These are phyloP conservation scores for Yamadazyma mexicana DNA, from an alignment of 1,139 yeast species.

Conservation along the genomic window DNA sequence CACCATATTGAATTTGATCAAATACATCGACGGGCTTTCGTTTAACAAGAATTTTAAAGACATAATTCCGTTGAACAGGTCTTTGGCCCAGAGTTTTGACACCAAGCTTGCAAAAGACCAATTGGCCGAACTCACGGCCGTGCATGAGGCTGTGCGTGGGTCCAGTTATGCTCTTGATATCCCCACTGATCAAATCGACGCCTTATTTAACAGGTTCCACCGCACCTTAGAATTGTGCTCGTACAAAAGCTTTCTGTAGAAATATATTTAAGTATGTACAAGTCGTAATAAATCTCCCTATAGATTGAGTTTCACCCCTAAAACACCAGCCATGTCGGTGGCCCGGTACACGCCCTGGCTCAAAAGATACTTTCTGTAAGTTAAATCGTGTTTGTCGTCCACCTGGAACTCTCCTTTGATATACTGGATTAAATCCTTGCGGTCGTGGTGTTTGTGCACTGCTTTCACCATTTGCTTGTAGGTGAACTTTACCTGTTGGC, in stretches of 20 bases:
- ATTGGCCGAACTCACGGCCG: conserved; percentile 15
- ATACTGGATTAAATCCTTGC: conserved; percentile 31
- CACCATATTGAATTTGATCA: conserved; percentile 27
- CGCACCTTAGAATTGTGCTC: conserved; percentile 1
- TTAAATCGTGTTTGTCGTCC: conserved; percentile 28
- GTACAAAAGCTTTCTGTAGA: background rate
- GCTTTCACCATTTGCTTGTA: conserved; percentile 37
- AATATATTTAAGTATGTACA: too few species aligned
- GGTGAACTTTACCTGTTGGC: conserved; percentile 31
- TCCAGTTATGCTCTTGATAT: conserved; percentile 12
- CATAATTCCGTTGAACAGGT: conserved; percentile 8
- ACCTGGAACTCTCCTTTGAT: conserved; percentile 37
- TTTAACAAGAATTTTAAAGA: conserved; percentile 10
- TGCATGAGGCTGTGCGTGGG: conserved; percentile 7
- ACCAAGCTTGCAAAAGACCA: conserved; percentile 16
- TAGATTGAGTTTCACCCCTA: conserved; percentile 19
- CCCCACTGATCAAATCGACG: conserved; percentile 8
- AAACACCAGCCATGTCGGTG: conserved; percentile 26
- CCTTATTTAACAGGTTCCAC: conserved; percentile 16
- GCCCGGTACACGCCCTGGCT: conserved; percentile 32
- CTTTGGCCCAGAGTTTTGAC: conserved; percentile 14
- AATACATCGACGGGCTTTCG: conserved; percentile 15
- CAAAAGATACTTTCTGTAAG: conserved; percentile 40
- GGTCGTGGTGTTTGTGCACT: conserved; percentile 39
- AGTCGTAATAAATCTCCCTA: background rate